phyloP scores from a whole-genome alignment of 805 yeast genomes.

The Candida chilensis region DNA sequence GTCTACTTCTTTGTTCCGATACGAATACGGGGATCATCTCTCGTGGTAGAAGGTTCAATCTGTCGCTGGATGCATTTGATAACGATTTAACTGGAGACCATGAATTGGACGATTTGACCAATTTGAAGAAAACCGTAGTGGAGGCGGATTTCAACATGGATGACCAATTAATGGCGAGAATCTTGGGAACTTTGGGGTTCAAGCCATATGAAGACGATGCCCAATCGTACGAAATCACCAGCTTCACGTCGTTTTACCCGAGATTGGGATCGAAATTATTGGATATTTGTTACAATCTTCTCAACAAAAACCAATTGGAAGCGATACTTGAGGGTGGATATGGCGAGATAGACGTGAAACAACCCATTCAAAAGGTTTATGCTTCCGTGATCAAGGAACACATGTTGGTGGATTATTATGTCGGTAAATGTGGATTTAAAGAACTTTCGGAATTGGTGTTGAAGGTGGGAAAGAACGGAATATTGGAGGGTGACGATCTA shows the following conservation, averaged over 20 bases:
- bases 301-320: slow-evolving; percentile 4
- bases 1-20: slow-evolving; percentile 17
- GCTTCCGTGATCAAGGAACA: slow-evolving; percentile 43
- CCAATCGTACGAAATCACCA: slow-evolving; percentile 34
- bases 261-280: slow-evolving; percentile 20
- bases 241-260: slow-evolving; percentile 41
- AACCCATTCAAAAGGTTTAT: slow-evolving; percentile 11
- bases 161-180: slow-evolving; percentile 9
- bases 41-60: no score
- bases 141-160: slow-evolving; percentile 10
- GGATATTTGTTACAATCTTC: no score
- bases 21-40: no score
- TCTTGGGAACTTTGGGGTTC: slow-evolving; percentile 16
- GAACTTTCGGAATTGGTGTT: slow-evolving; percentile 12
- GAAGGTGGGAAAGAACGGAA: slow-evolving; percentile 10
- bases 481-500: slow-evolving; percentile 8
- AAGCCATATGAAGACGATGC: slow-evolving; percentile 5
- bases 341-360: slow-evolving; percentile 5
- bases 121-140: no score
- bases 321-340: slow-evolving; percentile 7
- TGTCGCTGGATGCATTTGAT: no score
- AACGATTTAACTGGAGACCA: no score
- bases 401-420: slow-evolving; percentile 34
- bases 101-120: no score
- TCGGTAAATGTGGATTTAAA: slow-evolving; percentile 24